These are phyloP conservation scores for Colletotrichum zoysiae DNA, from an alignment of 2,329 filamentous ascomycete species.

Conservation along the genomic window DNA sequence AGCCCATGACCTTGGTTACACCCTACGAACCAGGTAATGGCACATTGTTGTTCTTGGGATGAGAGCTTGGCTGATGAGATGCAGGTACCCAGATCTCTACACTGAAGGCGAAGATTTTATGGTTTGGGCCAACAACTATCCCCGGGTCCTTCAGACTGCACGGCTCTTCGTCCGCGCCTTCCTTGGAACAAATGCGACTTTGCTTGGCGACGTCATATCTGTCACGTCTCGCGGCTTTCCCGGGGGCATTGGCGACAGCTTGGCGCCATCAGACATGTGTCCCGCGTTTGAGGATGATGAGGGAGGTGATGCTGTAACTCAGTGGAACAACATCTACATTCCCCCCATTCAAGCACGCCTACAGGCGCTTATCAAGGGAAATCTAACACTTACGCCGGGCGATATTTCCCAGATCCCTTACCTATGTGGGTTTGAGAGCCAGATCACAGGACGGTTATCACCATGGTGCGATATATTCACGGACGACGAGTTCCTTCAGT, in stretches of 20 bases:
- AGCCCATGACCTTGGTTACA: constrained; percentile 66
- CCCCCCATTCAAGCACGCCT: constrained; percentile 67
- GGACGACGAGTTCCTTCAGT: constrained; percentile 70
- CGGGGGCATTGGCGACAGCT: constrained; percentile 69
- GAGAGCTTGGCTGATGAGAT: not conserved
- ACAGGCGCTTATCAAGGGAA: constrained; percentile 65
- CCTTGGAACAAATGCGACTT: constrained; percentile 66
- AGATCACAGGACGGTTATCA: constrained; percentile 72
- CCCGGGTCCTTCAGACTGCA: constrained; percentile 72
- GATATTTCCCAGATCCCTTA: constrained; percentile 73
- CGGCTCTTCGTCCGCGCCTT: constrained; percentile 72
- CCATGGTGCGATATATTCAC: constrained; percentile 74
- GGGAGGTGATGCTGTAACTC: constrained; percentile 59
- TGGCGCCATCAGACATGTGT: constrained; percentile 73
- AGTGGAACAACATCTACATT: constrained; percentile 65
- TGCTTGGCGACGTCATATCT: constrained; percentile 67
- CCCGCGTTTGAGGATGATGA: constrained; percentile 68
- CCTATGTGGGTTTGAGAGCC: constrained; percentile 78
- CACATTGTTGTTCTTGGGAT: not conserved
- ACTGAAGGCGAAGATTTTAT: constrained; percentile 63
- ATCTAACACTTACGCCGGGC: constrained; percentile 64
- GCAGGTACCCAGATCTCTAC: constrained; percentile 63
- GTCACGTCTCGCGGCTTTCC: constrained; percentile 68
- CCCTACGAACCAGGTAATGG: constrained; percentile 58
- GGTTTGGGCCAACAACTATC: constrained; percentile 76